Evolutionary conservation across 1,139 yeast genomes (phyloP), one percentile per base, ranked within the genome.

Genomic region (Debaryomyces udenii): DNA sequence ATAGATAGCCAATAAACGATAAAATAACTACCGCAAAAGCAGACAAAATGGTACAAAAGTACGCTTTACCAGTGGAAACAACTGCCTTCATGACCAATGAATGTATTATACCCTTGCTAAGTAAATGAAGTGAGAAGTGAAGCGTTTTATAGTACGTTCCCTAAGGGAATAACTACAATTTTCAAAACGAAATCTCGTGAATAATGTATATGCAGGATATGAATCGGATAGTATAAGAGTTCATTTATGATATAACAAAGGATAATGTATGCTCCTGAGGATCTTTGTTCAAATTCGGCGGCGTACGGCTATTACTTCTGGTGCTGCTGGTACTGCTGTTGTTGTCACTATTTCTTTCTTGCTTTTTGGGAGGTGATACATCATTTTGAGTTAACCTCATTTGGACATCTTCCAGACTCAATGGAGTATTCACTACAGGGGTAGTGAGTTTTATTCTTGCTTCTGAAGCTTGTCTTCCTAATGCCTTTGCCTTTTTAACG

Each of bases 21-120:
- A 93, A 78, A 50, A 93, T 91, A 40, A 89, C 84, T 31, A 93
- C 81, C 44, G 94, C 99, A 62, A 91, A 91, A 20, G 93, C 88
- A 40, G 97, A 90, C 42, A 93, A 74, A 37, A 93, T 77, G 40
- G 98, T 93, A 64, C 99, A 93, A 65, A 88, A 89, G 86, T 96
- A 93, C 28, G 99, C 98, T 60, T 86, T 81, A 32, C 84, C 89
- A 41, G 93, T 73, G 15, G 69, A 62, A 27, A 66, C 70, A 32
- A 66, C 68, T 37, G 71, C 59, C 44, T 66, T 66, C 70, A 66
- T 66, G 9, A 23, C 34, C 18, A 23, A 13, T 34, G 14, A 11
- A 26, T 26, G 22, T 16, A n/a, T 6, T 34, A 16, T 26, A 17
- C 29, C n/a, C 26, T 14, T 9, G 27, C 15, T 32, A n/a, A n/a